A percentile compares a stretch with the other conserved stretches of the same genome.
These are phyloP conservation scores for Hanseniaspora opuntiae DNA, from an alignment of 805 yeast species.

Conservation along the genomic window DNA sequence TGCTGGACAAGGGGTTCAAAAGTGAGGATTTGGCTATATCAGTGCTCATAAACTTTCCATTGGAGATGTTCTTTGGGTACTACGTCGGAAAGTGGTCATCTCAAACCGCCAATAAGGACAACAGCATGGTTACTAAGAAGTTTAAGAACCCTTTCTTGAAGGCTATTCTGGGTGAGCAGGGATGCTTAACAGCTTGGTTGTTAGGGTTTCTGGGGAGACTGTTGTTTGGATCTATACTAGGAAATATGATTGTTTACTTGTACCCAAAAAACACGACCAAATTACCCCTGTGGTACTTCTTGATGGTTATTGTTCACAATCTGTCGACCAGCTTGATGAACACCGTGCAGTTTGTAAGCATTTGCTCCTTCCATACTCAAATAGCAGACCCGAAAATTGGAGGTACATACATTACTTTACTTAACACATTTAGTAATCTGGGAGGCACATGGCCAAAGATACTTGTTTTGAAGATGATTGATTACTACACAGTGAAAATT, in stretches of 20 bases:
- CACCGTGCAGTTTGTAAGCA: conserved; percentile 86
- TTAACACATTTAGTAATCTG: conserved; percentile 79
- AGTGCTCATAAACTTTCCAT: conserved; percentile 87
- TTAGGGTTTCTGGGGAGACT: conserved; percentile 68
- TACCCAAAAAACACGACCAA: conserved; percentile 48
- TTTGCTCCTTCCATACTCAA: conserved; percentile 87
- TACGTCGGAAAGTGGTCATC: conserved; percentile 92
- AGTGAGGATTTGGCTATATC: conserved; percentile 89
- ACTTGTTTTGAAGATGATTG: conserved; percentile 68
- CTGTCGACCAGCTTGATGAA: conserved; percentile 80
- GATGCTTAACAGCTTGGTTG: conserved; percentile 80
- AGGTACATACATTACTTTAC: conserved; percentile 94
- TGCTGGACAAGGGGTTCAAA: conserved; percentile 79
- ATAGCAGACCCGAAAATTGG: conserved; percentile 94
- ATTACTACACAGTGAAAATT: conserved; percentile 52
- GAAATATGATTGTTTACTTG: conserved; percentile 54
- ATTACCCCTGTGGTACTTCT: conserved; percentile 35
- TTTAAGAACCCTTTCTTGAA: conserved; percentile 10
- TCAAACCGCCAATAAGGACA: conserved; percentile 27
- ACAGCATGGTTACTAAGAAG: background rate
- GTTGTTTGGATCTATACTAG: conserved; percentile 56
- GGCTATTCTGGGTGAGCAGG: conserved; percentile 24
- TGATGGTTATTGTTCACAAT: conserved; percentile 70
- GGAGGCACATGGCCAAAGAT: conserved; percentile 97
- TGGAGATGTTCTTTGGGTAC: conserved; percentile 87